phyloP scores from a whole-genome alignment of 176 grass and related monocot species.

The Carex kokanica region DNA sequence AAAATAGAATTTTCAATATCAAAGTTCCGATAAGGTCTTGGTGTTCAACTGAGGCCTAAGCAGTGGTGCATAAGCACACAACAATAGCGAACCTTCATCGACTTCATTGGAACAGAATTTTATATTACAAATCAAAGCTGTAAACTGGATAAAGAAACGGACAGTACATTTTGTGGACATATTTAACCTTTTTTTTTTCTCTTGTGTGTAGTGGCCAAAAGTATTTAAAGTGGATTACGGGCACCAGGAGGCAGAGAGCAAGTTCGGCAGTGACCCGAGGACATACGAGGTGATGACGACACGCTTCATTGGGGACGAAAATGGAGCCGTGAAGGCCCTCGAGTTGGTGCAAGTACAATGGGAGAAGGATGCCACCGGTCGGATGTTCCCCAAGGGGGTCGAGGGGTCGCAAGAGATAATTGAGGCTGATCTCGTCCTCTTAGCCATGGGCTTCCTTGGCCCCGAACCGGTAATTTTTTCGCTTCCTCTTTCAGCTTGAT shows the following conservation, averaged over 20 bases:
- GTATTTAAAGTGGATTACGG: conserved; percentile 93
- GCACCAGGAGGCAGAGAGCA: conserved; percentile 78
- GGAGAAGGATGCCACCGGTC: conserved; percentile 65
- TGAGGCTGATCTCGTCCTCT: conserved; percentile 89
- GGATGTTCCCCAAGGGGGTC: conserved; percentile 64
- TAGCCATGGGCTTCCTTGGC: conserved; percentile 95
- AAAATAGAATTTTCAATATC: background rate
- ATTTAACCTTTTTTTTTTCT: background rate
- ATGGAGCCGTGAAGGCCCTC: conserved; percentile 76
- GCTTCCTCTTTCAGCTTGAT: background rate
- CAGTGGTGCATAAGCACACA: too few species aligned
- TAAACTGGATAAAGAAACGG: background rate
- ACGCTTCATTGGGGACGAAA: conserved; percentile 75
- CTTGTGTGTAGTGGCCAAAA: conserved; percentile 73
- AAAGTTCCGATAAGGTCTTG: too few species aligned
- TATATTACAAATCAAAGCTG: background rate
- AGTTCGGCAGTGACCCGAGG: conserved; percentile 92
- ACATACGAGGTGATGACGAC: conserved; percentile 81
- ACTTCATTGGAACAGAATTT: background rate
- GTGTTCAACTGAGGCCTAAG: too few species aligned
- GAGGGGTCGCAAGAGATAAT: conserved; percentile 79
- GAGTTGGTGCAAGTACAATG: conserved; percentile 64
- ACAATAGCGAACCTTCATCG: background rate
- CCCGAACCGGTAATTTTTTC: conserved; percentile 58
- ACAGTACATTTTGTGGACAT: background rate